Evolutionary conservation across 78 protist genomes (phyloP), one percentile per base, ranked within the genome.

Genomic region (Cavenderia fasciculata): DNA sequence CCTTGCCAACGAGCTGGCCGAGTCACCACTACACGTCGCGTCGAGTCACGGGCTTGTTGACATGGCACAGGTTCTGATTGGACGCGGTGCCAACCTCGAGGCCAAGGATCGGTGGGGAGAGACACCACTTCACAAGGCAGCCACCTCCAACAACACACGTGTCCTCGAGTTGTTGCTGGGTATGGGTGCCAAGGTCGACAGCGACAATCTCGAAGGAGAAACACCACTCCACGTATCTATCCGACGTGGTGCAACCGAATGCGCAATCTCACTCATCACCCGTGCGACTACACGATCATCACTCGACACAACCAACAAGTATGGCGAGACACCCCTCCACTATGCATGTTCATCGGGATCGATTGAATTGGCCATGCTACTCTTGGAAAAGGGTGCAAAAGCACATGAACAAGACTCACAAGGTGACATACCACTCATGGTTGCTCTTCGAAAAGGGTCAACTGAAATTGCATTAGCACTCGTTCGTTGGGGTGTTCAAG

Each of bases 351-450:
- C 71, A 1, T 41, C 52, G 40, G 90, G 90, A 4, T 56, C 52
- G 19, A 82, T 82, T 1, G 90, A 82, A 23, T 56, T 82, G 90
- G 59, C 90, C 19, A 68, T 41, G 59, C 23, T 82, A 38, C 40
- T 82, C 14, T n/a, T 82, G 21, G 78, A 65, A 31, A 66, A 82
- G 38, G 90, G 90, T n/a, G 76, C 78, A 2, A 52, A 43, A 2
- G 79, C 90, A 25, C 90, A 82, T 68, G 23, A 44, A 4, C 90
- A 44, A 8, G 90, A 82, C 21, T 18, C 77, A 23, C 90, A 82
- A 54, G 90, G 90, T 43, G 90, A 82, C 43, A 82, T 82, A 11
- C 90, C 90, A 27, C n/a, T 82, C 10, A 82, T 82, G 90, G 90
- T 68, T 1, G 76, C 90, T 1, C 34, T 82, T 0, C 44, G 74